Base-by-base conservation (phyloP, 2,329 filamentous ascomycete genomes). In the Graphilbum ipis-grandicollis region DNA sequence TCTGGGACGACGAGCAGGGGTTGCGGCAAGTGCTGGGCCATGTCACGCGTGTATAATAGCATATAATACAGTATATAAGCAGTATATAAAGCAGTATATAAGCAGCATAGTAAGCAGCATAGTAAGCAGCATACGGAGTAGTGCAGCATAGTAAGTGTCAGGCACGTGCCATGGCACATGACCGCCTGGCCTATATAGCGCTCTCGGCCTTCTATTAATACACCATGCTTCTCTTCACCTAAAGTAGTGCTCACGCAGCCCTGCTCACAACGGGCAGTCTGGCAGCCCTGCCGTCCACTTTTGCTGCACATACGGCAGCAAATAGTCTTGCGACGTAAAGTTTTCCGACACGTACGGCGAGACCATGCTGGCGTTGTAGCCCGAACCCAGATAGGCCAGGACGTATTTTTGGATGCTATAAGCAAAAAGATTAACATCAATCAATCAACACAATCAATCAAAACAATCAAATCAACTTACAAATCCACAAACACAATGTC, bases 401-500 rank as follows among this genome's bases (percentile, higher is more conserved):
- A 63, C 44, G 30, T 53, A 50, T 13, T 44, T 49, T 42, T 60
- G 50, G 44, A 61, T 60, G 41, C 56, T 59, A 26, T 25, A 25
- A 19, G 23, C 12, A 5, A n/a, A 29, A 22, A 36, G 22, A 22
- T 6, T 10, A 30, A 14, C 31, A 28, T 39, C 17, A 37, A 17
- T 14, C 7, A 22, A 23, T 18, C 14, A 17, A 12, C 1, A 32
- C 12, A 13, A 26, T 8, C 10, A 19, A 33, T 8, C 5, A 19
- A 7, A 33, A 13, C 5, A 13, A 18, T 5, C 7, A 21, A 12
- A 36, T 2, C 26, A 17, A 53, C 56, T 49, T 42, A 60, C 58
- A 66, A 71, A 43, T 71, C 65, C 13, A 66, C 48, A 45, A 71
- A 71, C 19, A 72, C 53, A 0, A 71, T 47, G 42, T 72, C 68